Conservation (phyloP, 768 basidiomycete genomes). For the Butyriboletus loyo region DNA sequence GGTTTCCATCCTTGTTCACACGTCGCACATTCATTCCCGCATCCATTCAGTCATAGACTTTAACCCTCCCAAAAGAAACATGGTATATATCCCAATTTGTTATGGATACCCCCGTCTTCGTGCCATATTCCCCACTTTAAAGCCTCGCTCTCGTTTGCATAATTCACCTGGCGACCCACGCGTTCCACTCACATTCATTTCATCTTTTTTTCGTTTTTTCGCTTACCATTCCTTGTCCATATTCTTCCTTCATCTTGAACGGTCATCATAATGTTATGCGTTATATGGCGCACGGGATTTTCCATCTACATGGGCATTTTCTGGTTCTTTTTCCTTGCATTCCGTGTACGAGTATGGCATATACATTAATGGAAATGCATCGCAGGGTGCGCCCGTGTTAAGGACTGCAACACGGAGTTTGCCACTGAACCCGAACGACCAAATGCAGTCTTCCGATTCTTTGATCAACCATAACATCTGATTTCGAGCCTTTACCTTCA, state of each 20-base stretch:
- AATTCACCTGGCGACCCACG: neutral
- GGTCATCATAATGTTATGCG: neutral
- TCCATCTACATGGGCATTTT: neutral
- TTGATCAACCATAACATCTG: too few relatives aligned
- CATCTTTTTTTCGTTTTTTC: neutral
- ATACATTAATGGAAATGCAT: too few relatives aligned
- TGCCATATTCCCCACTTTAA: neutral
- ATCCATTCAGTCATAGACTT: neutral
- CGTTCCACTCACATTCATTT: neutral
- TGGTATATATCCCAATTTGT: neutral
- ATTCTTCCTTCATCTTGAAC: neutral
- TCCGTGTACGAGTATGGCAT: conserved; percentile 2
- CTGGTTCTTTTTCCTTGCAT: neutral
- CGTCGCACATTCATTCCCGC: neutral
- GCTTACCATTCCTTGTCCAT: neutral
- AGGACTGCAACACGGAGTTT: too few relatives aligned
- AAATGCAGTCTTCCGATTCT: too few relatives aligned
- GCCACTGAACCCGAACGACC: too few relatives aligned
- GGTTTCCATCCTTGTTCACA: neutral
- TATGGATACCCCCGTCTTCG: conserved; percentile 4
- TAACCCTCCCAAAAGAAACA: neutral
- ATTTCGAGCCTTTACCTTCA: too few relatives aligned
- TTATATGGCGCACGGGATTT: neutral
- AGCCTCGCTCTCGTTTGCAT: neutral
- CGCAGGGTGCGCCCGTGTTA: too few relatives aligned